Conservation (phyloP, 306 rosid species). For the Styphnolobium japonicum region DNA sequence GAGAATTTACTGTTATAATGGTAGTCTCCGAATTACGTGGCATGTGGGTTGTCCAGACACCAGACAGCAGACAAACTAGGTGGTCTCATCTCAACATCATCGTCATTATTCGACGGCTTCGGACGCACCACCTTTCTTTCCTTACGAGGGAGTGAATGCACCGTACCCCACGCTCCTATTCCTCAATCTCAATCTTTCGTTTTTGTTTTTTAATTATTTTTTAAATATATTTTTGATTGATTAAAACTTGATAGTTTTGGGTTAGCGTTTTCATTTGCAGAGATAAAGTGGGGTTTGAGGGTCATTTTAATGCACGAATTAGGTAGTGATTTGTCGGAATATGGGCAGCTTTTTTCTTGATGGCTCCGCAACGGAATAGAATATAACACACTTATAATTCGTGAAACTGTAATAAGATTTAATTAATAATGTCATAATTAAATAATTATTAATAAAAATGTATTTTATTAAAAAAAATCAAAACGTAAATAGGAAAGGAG, state of each 20-base stretch:
- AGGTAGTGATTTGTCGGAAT: conserved; percentile 35
- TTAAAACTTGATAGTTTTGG: not conserved
- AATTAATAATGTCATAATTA: not conserved
- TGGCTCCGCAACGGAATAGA: not conserved
- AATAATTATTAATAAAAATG: not conserved
- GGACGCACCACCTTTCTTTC: not conserved
- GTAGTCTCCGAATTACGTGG: conserved; percentile 63
- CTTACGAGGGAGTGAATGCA: too few relatives aligned
- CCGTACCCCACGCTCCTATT: not conserved
- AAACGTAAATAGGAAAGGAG: not conserved
- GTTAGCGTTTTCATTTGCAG: conserved; percentile 2
- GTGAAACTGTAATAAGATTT: not conserved
- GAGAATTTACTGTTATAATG: conserved; percentile 37
- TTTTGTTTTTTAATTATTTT: not conserved
- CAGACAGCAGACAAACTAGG: conserved; percentile 11
- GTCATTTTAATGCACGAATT: conserved; percentile 15
- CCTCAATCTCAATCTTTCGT: not conserved
- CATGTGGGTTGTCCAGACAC: conserved; percentile 49
- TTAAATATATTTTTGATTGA: too few relatives aligned
- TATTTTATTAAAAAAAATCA: not conserved
- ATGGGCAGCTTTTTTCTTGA: conserved; percentile 17
- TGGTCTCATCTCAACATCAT: conserved; percentile 17
- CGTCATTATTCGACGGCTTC: conserved; percentile 46
- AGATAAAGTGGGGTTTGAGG: conserved; percentile 10
- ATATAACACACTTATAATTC: not conserved